Base-by-base conservation (phyloP, 2,329 filamentous ascomycete genomes). In the Gremmenia infestans region DNA sequence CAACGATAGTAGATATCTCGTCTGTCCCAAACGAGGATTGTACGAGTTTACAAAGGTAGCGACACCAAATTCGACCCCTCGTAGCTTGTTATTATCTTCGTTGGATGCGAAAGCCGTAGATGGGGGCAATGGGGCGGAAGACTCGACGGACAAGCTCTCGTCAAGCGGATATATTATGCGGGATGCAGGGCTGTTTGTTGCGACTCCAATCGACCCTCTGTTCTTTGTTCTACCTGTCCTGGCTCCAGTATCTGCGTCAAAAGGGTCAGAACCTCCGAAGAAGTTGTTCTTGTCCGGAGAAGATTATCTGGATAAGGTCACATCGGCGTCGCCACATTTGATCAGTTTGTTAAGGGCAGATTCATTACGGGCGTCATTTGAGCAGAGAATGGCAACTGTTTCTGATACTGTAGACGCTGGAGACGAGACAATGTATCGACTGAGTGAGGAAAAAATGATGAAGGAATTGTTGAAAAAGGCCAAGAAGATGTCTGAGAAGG, bases 331-430 rank as follows among this genome's bases (percentile, higher is more conserved):
- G 2, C 78, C 77, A 1, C 84, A 90, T 60, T 72, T 91, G 37
- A 75, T 75, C 12, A 75, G 80, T 47, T 73, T 90, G 1, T 63
- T 89, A 48, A 77, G 74, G 68, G 71, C 67, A 52, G 73, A 74
- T 56, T 56, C 54, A 8, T 57, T 76, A 66, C 78, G 76, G 58
- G 70, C 62, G 2, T 73, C 78, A 35, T 70, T 95, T 0, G 83
- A 89, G 66, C 72, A 77, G 11, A 80, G 90, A 37, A 85, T 96
- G 74, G 78, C 76, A 1, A 78, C 76, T 1, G 78, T 94, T 5
- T 96, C 92, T 72, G 91, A 97, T 65, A 87, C 81, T 0, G 87
- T 95, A 11, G 87, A 94, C 36, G 89, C 88, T 0, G 89, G 88
- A 14, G 89, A 89, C 58, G 91, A 97, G 71, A 82, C 75, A 53